Evolutionary conservation across 2,329 filamentous ascomycete genomes (phyloP), one percentile per base, ranked within the genome.

Genomic region (Diaporthe citrichinensis): DNA sequence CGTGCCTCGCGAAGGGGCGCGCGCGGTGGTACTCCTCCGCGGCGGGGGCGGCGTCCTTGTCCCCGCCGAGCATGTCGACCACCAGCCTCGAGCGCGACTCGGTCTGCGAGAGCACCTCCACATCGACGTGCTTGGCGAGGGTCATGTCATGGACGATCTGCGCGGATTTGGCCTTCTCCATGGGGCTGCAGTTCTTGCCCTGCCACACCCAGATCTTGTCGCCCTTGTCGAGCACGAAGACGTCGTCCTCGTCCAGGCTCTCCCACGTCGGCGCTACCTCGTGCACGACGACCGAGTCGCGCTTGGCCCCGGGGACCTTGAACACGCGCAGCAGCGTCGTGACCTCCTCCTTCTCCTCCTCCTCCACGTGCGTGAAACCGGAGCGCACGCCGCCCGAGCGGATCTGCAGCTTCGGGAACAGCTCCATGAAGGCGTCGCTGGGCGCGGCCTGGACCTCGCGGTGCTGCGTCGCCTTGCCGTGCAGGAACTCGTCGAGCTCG

Each of bases 141-240:
- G 89, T 92, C 87, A 92, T 87, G 76, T 92, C 90, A 79, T 92
- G 88, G 6, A 93, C 92, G 2, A 93, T 90, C 81, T 92, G 91
- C 0, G 92, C 92, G 0, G 91, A 91, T 83, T 92, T 92, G 59
- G 89, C 89, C 84, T 92, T 93, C 80, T 94, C 92, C 90, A 93
- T 92, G 0, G 92, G 92, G 62, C 89, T 91, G 80, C 91, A 92
- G 57, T 86, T 87, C 79, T 87, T 87, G 69, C 92, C 92, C 84
- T 94, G 92, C 92, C 92, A 94, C 5, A 93, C 90, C 87, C 90
- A 93, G 78, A 94, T 92, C 84, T 93, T 93, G 68, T 89, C 85
- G 34, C 88, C 88, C 71, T 86, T 87, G 78, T 94, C 92, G 58
- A 93, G 82, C 20, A 94, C 85, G 78, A 93, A 94, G 3, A 93